These are phyloP conservation scores for Trichoderma citrinoviride DNA, from an alignment of 2,329 filamentous ascomycete genomes.

Conservation along the genomic window DNA sequence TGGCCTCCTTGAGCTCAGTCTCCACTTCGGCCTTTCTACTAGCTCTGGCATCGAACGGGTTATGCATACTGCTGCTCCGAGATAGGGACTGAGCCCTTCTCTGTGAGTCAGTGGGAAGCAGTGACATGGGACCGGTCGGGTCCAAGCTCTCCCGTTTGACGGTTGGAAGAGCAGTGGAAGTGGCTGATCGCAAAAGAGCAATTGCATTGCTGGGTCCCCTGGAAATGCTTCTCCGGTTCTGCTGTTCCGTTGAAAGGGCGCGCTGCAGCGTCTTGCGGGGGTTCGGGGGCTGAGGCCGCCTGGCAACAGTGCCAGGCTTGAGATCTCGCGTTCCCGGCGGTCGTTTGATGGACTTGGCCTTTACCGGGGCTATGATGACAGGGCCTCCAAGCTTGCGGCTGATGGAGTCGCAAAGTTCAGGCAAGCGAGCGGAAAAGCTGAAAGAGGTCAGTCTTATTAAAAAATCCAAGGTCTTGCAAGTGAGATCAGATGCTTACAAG, in stretches of 20 bases:
- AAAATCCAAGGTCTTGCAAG: neutral
- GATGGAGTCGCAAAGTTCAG: slow-evolving; percentile 65
- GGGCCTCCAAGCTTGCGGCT: slow-evolving; percentile 77
- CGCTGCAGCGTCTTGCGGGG: slow-evolving; percentile 56
- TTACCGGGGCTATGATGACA: slow-evolving; percentile 54
- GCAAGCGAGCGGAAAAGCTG: slow-evolving; percentile 73
- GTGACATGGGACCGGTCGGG: slow-evolving; percentile 36
- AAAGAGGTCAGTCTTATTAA: slow-evolving; percentile 35
- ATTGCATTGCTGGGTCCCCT: slow-evolving; percentile 57
- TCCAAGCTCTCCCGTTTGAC: slow-evolving; percentile 71
- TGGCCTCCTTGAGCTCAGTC: slow-evolving; percentile 70
- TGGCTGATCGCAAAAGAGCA: slow-evolving; percentile 66
- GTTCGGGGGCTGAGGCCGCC: slow-evolving; percentile 44
- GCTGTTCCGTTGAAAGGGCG: slow-evolving; percentile 59
- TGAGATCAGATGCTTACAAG: slow-evolving; percentile 54
- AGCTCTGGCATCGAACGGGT: slow-evolving; percentile 54
- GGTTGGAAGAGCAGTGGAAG: slow-evolving; percentile 56
- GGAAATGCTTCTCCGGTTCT: slow-evolving; percentile 52
- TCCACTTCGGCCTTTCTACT: slow-evolving; percentile 66
- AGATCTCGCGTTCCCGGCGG: slow-evolving; percentile 43
- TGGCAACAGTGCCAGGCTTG: slow-evolving; percentile 53
- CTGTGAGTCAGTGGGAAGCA: slow-evolving; percentile 35
- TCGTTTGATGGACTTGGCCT: slow-evolving; percentile 48
- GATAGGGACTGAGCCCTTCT: slow-evolving; percentile 41
- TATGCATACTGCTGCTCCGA: slow-evolving; percentile 48